Conservation (phyloP, 1,284 basidiomycete genomes). For the Ustilago xerochloae region DNA sequence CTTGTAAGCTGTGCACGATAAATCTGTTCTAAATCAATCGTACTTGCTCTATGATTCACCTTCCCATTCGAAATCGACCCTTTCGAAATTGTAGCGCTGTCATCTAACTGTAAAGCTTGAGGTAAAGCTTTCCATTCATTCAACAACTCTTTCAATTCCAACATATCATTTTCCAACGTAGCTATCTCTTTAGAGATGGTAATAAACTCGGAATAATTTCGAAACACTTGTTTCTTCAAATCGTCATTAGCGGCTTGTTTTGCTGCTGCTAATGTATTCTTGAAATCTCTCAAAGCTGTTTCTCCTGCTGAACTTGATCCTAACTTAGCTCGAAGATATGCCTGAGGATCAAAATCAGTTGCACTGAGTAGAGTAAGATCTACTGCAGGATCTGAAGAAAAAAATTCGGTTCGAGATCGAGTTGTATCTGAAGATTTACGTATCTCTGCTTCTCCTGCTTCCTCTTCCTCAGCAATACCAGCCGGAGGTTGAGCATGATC, state of each 20-base stretch:
- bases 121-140: constrained; percentile 80
- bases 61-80: too few species aligned
- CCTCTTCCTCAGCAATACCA: constrained; percentile 41
- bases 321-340: constrained; percentile 56
- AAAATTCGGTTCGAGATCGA: constrained; percentile 32
- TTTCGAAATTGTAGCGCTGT: constrained; percentile 27
- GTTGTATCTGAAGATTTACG: constrained; percentile 28
- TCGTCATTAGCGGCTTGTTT: constrained; percentile 59
- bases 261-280: constrained; percentile 34
- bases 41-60: constrained; percentile 44
- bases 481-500: constrained; percentile 12
- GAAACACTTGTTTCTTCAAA: constrained; percentile 61
- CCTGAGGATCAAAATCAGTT: constrained; percentile 62
- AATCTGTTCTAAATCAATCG: constrained; percentile 83
- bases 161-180: constrained; percentile 95
- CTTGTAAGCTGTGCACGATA: constrained; percentile 94
- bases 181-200: constrained; percentile 96
- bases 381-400: constrained; percentile 49
- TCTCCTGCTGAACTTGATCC: constrained; percentile 60
- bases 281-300: constrained; percentile 51
- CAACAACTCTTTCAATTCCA: constrained; percentile 92
- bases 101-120: constrained; percentile 59
- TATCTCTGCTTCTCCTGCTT: constrained; percentile 24
- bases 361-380: constrained; percentile 54
- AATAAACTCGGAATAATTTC: constrained; percentile 90